Percentiles rank a stretch among this genome's conserved stretches.
Evolutionary conservation across 305 asterid genomes (phyloP).

Genomic region (Rubia balearica): DNA sequence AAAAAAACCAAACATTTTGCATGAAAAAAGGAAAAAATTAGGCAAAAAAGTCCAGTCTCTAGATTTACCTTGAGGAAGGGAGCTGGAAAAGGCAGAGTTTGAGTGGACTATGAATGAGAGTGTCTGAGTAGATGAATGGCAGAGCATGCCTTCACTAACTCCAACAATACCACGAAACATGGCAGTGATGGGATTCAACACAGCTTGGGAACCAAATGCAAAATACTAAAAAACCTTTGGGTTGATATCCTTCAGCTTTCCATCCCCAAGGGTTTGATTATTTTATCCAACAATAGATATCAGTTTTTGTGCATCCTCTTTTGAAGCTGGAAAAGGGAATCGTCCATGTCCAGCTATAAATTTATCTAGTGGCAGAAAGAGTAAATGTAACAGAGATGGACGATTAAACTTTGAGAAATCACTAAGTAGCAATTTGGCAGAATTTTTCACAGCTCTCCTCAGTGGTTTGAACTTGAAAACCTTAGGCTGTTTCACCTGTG

Average conservation of each 20-base stretch:
- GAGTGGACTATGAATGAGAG: too few relatives aligned
- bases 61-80: too few relatives aligned
- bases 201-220: slow-evolving; percentile 86
- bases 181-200: slow-evolving; percentile 94
- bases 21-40: too few relatives aligned
- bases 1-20: too few relatives aligned
- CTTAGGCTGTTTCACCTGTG: slow-evolving; percentile 89
- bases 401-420: slow-evolving; percentile 90
- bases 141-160: slow-evolving; percentile 94
- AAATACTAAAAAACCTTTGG: slow-evolving; percentile 73
- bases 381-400: slow-evolving; percentile 86
- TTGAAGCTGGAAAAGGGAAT: slow-evolving; percentile 77
- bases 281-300: slow-evolving; percentile 51
- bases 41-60: too few relatives aligned
- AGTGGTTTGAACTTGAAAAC: slow-evolving; percentile 75
- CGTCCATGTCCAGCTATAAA: slow-evolving; percentile 56
- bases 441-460: slow-evolving; percentile 63
- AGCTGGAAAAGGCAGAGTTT: too few relatives aligned
- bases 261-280: slow-evolving; percentile 56
- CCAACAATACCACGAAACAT: slow-evolving; percentile 96
- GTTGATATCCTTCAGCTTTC: slow-evolving; percentile 58
- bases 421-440: slow-evolving; percentile 84
- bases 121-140: too few relatives aligned
- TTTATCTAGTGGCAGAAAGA: slow-evolving; percentile 78
- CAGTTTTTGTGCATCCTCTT: slow-evolving; percentile 77